These are phyloP conservation scores for Rhizophagus clarus DNA, from an alignment of 192 early-diverging fungal genomes.

Conservation along the genomic window DNA sequence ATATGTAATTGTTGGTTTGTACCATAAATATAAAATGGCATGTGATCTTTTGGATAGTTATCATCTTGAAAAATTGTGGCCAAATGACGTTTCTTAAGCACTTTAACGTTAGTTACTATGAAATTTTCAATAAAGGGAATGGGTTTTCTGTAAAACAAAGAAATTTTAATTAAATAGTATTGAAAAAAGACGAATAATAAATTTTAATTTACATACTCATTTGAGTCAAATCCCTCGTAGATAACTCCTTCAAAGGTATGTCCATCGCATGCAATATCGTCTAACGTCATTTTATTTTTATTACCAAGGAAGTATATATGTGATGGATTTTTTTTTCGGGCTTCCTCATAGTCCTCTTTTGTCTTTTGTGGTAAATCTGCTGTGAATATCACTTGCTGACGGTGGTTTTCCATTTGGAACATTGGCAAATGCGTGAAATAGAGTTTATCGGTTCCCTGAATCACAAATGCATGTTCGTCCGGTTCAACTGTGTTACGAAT, in stretches of 20 bases:
- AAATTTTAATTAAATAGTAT: background rate
- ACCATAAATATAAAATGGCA: slow-evolving; percentile 9
- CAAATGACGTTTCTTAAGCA: slow-evolving; percentile 2
- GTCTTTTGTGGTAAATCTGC: background rate
- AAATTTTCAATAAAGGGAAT: background rate
- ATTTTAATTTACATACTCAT: background rate
- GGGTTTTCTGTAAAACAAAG: background rate
- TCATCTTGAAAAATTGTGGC: background rate
- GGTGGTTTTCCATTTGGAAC: slow-evolving; percentile 13
- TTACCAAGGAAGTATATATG: background rate
- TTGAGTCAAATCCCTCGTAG: background rate
- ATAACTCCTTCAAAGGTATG: background rate
- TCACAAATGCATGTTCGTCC: background rate
- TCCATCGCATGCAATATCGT: background rate
- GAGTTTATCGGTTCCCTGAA: background rate
- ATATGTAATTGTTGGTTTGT: background rate
- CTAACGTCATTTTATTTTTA: slow-evolving; percentile 5
- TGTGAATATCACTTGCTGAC: slow-evolving; percentile 8
- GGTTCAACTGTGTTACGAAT: background rate
- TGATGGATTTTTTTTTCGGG: background rate
- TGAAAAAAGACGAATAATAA: background rate
- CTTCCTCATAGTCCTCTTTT: background rate
- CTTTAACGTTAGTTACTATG: background rate
- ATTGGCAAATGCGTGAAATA: background rate
- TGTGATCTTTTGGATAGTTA: background rate